Percentiles rank a stretch among this genome's conserved stretches.
Conservation (phyloP, 2,329 filamentous ascomycete species). For the Aspergillus neotritici region DNA sequence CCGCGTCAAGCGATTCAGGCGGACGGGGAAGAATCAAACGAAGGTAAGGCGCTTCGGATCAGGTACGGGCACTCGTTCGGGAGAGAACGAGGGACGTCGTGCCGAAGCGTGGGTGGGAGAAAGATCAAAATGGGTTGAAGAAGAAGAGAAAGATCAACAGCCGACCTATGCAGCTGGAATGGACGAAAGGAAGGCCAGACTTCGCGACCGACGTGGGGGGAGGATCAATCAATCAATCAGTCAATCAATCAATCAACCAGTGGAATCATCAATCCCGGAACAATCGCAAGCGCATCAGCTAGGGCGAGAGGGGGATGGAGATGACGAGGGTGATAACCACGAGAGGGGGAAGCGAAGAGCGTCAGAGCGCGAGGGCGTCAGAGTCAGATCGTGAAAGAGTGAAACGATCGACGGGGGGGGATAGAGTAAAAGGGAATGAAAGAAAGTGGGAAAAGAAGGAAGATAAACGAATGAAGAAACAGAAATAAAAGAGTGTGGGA, state of each 20-base stretch:
- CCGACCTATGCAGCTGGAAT: slow-evolving; percentile 35
- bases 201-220: slow-evolving; percentile 14
- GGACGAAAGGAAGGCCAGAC: slow-evolving; percentile 16
- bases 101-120: slow-evolving; percentile 30
- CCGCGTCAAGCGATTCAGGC: slow-evolving; percentile 30
- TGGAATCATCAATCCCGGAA: neutral
- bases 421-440: slow-evolving; percentile 26
- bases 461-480: slow-evolving; percentile 24
- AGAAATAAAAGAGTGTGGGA: slow-evolving; percentile 24
- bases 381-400: slow-evolving; percentile 49
- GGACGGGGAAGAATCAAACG: slow-evolving; percentile 18
- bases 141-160: slow-evolving; percentile 24
- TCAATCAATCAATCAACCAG: no score
- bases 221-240: no score
- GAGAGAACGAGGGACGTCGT: slow-evolving; percentile 18
- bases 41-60: slow-evolving; percentile 25
- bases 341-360: slow-evolving; percentile 34
- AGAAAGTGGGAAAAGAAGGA: slow-evolving; percentile 23
- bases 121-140: slow-evolving; percentile 22
- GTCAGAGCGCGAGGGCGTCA: slow-evolving; percentile 27
- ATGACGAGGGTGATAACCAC: slow-evolving; percentile 16
- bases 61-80: slow-evolving; percentile 12
- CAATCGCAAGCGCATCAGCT: slow-evolving; percentile 10
- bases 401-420: slow-evolving; percentile 44
- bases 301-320: slow-evolving; percentile 17